phyloP scores from a whole-genome alignment of 2,329 filamentous ascomycete species.

The Cercospora sp. region DNA sequence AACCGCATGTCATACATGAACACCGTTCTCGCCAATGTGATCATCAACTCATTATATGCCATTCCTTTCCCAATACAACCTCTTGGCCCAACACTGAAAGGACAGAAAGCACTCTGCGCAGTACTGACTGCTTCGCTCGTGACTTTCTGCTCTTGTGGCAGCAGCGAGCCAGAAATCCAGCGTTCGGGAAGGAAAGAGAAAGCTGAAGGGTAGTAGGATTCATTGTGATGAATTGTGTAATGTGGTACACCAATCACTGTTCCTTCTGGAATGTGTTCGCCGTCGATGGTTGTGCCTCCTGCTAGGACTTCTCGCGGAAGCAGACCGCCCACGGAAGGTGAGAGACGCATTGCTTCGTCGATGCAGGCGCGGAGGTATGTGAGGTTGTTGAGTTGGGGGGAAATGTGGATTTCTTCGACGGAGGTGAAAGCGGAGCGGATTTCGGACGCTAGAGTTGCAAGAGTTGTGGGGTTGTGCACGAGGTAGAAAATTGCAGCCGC shows the following conservation, averaged over 20 bases:
- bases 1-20: conserved; percentile 28
- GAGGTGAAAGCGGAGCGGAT: conserved; percentile 48
- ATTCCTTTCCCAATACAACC: conserved; percentile 29
- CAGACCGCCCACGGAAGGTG: conserved; percentile 44
- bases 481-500: conserved; percentile 43
- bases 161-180: conserved; percentile 23
- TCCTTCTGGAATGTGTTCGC: conserved; percentile 39
- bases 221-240: conserved; percentile 41
- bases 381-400: conserved; percentile 38
- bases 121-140: conserved; percentile 12
- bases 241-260: conserved; percentile 38
- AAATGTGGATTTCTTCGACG: conserved; percentile 50
- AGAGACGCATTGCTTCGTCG: conserved; percentile 51
- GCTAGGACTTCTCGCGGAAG: conserved; percentile 39
- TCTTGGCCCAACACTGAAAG: conserved; percentile 25
- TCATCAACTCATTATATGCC: conserved; percentile 28
- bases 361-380: conserved; percentile 50
- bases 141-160: background rate
- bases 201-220: conserved; percentile 32
- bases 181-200: conserved; percentile 33
- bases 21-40: conserved; percentile 22
- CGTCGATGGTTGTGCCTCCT: conserved; percentile 39
- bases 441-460: conserved; percentile 36
- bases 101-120: conserved; percentile 26
- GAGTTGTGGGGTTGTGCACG: conserved; percentile 31